phyloP scores from a whole-genome alignment of 1,284 basidiomycete genomes.

The Malassezia vespertilionis region DNA sequence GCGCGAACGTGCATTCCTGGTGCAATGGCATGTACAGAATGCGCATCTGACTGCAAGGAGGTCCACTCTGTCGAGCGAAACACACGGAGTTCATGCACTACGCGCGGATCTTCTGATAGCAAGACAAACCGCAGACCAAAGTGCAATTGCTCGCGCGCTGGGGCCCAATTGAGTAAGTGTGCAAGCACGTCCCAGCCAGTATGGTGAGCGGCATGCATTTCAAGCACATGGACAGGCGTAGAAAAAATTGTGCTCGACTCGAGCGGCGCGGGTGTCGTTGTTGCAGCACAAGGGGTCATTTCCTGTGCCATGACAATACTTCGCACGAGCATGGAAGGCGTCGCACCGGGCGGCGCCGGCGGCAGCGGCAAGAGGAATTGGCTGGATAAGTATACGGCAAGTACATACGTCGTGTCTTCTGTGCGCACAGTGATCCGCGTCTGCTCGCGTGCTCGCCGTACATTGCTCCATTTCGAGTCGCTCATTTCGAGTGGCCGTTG shows the following conservation, averaged over 20 bases:
- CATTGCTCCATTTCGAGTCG: conserved; percentile 18
- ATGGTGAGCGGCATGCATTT: background rate
- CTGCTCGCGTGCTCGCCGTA: conserved; percentile 16
- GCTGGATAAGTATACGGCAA: background rate
- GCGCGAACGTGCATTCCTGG: conserved; percentile 9
- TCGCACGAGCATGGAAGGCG: conserved; percentile 10
- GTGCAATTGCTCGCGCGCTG: background rate
- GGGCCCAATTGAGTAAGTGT: conserved; percentile 8
- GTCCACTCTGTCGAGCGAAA: conserved; percentile 2
- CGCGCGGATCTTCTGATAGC: conserved; percentile 7
- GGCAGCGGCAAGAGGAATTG: conserved; percentile 9
- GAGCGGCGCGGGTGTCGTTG: background rate
- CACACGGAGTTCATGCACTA: conserved; percentile 14
- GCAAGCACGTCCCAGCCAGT: conserved; percentile 11
- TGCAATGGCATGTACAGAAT: background rate
- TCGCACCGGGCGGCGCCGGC: conserved; percentile 10
- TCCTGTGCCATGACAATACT: conserved; percentile 12
- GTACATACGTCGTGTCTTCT: background rate
- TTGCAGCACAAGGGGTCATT: background rate
- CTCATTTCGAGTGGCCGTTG: conserved; percentile 6
- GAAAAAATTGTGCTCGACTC: conserved; percentile 2
- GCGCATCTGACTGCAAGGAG: no score
- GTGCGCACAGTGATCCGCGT: conserved; percentile 12
- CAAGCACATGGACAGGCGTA: background rate
- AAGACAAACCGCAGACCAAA: conserved; percentile 16